A percentile compares a stretch with the other conserved stretches of the same genome.
Conservation (phyloP, 2,329 filamentous ascomycete species). For the Monosporascus sp. region DNA sequence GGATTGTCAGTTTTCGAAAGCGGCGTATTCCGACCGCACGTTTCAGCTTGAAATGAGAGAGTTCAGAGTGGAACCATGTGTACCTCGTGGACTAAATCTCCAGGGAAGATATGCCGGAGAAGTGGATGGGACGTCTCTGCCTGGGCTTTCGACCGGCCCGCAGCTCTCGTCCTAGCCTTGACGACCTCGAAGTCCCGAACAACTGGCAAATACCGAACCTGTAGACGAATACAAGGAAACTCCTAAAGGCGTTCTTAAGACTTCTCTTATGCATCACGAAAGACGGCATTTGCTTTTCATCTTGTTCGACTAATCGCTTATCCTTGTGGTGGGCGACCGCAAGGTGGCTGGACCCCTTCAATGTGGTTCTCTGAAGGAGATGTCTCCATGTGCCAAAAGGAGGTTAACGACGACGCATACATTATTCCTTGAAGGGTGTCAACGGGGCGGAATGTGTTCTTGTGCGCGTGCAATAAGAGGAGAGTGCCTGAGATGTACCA, state of each 20-base stretch:
- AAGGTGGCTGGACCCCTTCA: constrained; percentile 25
- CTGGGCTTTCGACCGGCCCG: neutral
- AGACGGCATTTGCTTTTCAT: constrained; percentile 42
- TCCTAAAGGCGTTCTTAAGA: constrained; percentile 34
- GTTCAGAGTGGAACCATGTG: neutral
- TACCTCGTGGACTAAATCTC: neutral
- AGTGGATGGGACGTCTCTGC: neutral
- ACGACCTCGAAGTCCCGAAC: neutral
- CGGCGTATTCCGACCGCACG: neutral
- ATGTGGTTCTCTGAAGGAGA: constrained; percentile 21
- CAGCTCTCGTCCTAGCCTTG: neutral
- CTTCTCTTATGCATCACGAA: constrained; percentile 45
- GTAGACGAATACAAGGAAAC: constrained; percentile 19
- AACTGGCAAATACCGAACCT: constrained; percentile 17
- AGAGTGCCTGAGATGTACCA: constrained; percentile 16
- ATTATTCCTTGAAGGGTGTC: constrained; percentile 22
- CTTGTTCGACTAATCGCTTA: constrained; percentile 32
- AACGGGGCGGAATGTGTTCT: constrained; percentile 11
- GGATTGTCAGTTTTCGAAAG: neutral
- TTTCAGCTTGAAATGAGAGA: neutral
- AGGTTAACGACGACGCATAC: constrained; percentile 23
- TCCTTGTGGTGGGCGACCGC: constrained; percentile 26
- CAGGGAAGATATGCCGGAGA: neutral
- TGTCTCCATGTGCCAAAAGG: constrained; percentile 22
- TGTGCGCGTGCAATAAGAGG: constrained; percentile 15